phyloP scores from a whole-genome alignment of 441 rosid species.

The Adansonia gregorii region DNA sequence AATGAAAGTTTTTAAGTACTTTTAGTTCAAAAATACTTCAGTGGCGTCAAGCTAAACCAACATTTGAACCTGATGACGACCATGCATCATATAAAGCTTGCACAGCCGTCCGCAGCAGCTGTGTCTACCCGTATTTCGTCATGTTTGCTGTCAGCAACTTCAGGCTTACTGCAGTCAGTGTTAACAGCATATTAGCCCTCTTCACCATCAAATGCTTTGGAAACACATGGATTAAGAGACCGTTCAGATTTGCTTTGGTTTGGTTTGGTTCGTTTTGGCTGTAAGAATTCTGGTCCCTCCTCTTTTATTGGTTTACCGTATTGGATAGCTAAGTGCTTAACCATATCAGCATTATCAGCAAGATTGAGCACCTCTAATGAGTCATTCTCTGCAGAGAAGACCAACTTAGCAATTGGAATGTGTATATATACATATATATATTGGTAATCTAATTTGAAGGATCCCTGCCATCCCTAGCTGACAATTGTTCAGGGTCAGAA shows the following conservation, averaged over 20 bases:
- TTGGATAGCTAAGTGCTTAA: slow-evolving; percentile 32
- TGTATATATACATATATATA: not conserved
- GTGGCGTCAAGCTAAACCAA: slow-evolving; percentile 47
- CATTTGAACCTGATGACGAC: slow-evolving; percentile 54
- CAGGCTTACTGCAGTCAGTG: slow-evolving; percentile 49
- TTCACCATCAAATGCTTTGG: slow-evolving; percentile 34
- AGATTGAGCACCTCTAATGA: slow-evolving; percentile 76
- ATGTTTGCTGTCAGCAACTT: slow-evolving; percentile 77
- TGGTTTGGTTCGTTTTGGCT: slow-evolving; percentile 28
- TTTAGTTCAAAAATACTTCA: too few relatives aligned
- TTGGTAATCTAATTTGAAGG: slow-evolving; percentile 46
- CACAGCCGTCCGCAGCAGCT: slow-evolving; percentile 46
- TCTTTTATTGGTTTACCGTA: slow-evolving; percentile 20
- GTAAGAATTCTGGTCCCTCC: slow-evolving; percentile 31
- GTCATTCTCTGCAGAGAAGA: slow-evolving; percentile 56
- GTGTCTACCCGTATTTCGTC: slow-evolving; percentile 36
- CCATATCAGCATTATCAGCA: slow-evolving; percentile 53
- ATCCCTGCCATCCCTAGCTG: slow-evolving; percentile 71
- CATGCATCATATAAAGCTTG: slow-evolving; percentile 65
- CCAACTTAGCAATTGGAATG: not conserved
- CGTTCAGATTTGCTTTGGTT: slow-evolving; percentile 28
- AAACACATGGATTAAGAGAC: slow-evolving; percentile 25
- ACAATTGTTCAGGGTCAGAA: slow-evolving; percentile 69
- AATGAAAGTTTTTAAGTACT: too few relatives aligned
- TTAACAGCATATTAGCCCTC: slow-evolving; percentile 16